These are phyloP conservation scores for Eimeria praecox DNA, from an alignment of 169 alveolate species.

Conservation along the genomic window DNA sequence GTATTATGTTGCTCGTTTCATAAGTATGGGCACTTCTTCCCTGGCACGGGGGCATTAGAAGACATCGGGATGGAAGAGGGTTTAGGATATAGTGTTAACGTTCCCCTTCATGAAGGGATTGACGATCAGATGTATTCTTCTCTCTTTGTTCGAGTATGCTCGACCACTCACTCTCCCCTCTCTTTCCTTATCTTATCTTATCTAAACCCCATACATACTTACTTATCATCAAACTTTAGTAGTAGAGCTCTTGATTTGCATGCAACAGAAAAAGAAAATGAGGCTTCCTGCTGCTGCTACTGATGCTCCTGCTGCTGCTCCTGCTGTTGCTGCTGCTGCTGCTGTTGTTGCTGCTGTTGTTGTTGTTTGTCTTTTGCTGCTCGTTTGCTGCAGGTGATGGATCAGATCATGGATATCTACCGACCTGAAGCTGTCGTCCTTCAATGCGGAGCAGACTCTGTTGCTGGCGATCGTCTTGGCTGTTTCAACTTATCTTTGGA, in stretches of 20 bases:
- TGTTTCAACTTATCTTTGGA: conserved; percentile 97
- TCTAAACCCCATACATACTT: no score
- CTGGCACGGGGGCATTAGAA: conserved; percentile 99
- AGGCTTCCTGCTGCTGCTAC: no score
- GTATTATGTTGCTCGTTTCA: conserved; percentile 99
- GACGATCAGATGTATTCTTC: conserved; percentile 97
- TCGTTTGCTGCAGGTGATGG: conserved; percentile 88
- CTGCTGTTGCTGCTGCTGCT: conserved; percentile 21
- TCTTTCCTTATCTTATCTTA: no score
- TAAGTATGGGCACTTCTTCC: conserved; percentile 99
- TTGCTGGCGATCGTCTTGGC: conserved; percentile 98
- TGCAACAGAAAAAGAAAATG: no score
- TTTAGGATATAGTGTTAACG: conserved; percentile 97
- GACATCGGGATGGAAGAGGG: conserved; percentile 97
- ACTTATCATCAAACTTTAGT: no score
- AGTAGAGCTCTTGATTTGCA: no score
- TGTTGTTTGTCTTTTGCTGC: background rate
- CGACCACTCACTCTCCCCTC: no score
- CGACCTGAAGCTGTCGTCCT: conserved; percentile 99
- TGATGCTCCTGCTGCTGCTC: no score
- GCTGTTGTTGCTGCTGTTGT: background rate
- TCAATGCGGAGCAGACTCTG: conserved; percentile 99
- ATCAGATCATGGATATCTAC: conserved; percentile 95
- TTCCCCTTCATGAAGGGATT: conserved; percentile 99
- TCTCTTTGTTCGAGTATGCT: conserved; percentile 89